A percentile compares a stretch with the other conserved stretches of the same genome.
Conservation (phyloP, 1,284 basidiomycete genomes). For the Microbotryomycetes sp. region DNA sequence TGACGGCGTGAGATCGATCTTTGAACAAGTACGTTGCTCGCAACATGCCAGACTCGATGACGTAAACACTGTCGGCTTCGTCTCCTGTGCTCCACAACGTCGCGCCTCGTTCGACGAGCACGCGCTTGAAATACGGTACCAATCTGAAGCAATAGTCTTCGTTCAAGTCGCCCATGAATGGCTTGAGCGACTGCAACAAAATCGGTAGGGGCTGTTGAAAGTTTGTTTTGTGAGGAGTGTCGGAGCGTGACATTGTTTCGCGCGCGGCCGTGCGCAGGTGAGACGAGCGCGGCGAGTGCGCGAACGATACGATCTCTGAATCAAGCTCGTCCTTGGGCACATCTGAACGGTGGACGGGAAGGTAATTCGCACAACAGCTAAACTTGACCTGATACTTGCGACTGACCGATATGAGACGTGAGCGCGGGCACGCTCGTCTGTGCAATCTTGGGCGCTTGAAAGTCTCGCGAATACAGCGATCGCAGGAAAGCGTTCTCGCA, state of each 20-base stretch:
- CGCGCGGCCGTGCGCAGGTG: constrained; percentile 66
- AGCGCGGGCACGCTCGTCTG: background rate
- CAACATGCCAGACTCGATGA: constrained; percentile 76
- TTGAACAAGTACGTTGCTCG: constrained; percentile 55
- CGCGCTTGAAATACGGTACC: constrained; percentile 61
- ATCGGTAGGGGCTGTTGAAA: constrained; percentile 44
- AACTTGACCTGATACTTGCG: no score
- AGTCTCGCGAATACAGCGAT: constrained; percentile 39
- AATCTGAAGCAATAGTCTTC: constrained; percentile 43
- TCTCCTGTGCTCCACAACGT: constrained; percentile 72
- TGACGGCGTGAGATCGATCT: constrained; percentile 59
- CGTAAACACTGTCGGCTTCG: constrained; percentile 57
- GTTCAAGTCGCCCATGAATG: constrained; percentile 44
- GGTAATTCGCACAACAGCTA: background rate
- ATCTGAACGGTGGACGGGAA: background rate
- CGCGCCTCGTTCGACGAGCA: constrained; percentile 53
- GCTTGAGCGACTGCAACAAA: constrained; percentile 46
- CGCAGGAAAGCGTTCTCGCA: constrained; percentile 43
- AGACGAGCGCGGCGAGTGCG: constrained; percentile 34
- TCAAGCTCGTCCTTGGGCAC: constrained; percentile 38
- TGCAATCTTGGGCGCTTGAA: constrained; percentile 8
- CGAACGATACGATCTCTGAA: constrained; percentile 36
- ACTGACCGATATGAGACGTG: constrained; percentile 28
- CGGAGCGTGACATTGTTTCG: constrained; percentile 35
- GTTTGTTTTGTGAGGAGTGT: constrained; percentile 18